These are phyloP conservation scores for Ceratonia siliqua DNA, from an alignment of 306 rosid species.

Conservation along the genomic window DNA sequence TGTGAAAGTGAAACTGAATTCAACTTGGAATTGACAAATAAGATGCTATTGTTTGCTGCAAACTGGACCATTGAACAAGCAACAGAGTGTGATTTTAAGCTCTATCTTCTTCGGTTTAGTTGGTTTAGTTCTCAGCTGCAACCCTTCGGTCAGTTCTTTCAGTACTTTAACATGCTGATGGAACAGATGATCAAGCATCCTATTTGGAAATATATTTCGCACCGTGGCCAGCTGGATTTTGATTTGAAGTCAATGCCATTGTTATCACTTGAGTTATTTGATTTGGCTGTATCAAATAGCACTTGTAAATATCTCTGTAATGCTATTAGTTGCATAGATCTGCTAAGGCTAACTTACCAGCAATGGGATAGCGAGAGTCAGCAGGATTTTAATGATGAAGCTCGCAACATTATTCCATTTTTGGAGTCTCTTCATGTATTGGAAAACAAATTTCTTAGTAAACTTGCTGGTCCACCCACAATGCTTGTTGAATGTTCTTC, in stretches of 20 bases:
- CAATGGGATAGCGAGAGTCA: constrained; percentile 57
- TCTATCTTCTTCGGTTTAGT: constrained; percentile 65
- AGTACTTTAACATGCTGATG: constrained; percentile 39
- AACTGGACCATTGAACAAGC: constrained; percentile 87
- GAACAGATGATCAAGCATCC: constrained; percentile 60
- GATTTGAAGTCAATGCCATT: constrained; percentile 57
- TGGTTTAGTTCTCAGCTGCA: constrained; percentile 63
- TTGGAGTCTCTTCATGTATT: constrained; percentile 56
- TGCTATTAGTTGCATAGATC: constrained; percentile 60
- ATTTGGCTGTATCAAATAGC: constrained; percentile 44
- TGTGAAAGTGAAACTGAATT: constrained; percentile 30
- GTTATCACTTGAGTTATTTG: constrained; percentile 57
- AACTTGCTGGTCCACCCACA: constrained; percentile 47
- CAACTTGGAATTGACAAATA: constrained; percentile 45
- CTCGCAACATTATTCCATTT: constrained; percentile 38
- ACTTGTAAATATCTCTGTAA: constrained; percentile 44
- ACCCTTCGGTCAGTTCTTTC: constrained; percentile 58
- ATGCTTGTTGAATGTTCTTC: constrained; percentile 58
- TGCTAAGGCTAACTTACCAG: constrained; percentile 55
- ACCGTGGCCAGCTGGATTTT: constrained; percentile 35
- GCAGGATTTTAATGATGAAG: constrained; percentile 34
- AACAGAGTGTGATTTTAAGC: constrained; percentile 58
- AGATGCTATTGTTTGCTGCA: constrained; percentile 77
- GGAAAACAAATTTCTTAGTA: constrained; percentile 63
- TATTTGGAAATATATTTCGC: constrained; percentile 62